Evolutionary conservation across 73 alveolate genomes (phyloP).

Genomic region (Paramecium tetraurelia): DNA sequence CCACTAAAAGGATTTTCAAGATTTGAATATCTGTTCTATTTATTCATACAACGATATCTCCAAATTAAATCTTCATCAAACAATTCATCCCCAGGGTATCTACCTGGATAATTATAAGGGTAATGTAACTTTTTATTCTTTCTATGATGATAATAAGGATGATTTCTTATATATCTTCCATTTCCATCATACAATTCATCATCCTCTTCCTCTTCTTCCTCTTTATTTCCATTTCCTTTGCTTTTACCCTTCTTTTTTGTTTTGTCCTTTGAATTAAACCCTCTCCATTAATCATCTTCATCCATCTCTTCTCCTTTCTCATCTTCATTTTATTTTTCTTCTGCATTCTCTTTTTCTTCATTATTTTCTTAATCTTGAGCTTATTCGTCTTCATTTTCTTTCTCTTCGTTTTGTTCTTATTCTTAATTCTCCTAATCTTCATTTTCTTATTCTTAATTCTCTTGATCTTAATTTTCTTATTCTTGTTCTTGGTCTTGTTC

Average conservation of each 20-base stretch:
- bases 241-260: not conserved
- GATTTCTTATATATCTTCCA: slow-evolving; percentile 28
- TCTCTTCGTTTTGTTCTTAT: not conserved
- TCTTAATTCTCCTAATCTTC: not conserved
- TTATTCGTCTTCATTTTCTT: not conserved
- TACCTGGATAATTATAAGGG: not conserved
- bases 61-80: not conserved
- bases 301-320: not conserved
- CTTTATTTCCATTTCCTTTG: not conserved
- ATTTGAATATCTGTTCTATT: not conserved
- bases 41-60: not conserved
- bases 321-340: not conserved
- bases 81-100: not conserved
- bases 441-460: not conserved
- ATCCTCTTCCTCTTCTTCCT: not conserved
- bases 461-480: not conserved
- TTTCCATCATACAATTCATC: slow-evolving; percentile 3
- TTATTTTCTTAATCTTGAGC: not conserved
- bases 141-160: slow-evolving; percentile 18
- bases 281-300: not conserved
- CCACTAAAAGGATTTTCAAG: not conserved
- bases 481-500: not conserved
- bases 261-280: not conserved
- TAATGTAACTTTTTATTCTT: not conserved
- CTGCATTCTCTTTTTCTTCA: not conserved